Base-by-base conservation (phyloP, 2,329 filamentous ascomycete genomes). In the Aureobasidium sp. region DNA sequence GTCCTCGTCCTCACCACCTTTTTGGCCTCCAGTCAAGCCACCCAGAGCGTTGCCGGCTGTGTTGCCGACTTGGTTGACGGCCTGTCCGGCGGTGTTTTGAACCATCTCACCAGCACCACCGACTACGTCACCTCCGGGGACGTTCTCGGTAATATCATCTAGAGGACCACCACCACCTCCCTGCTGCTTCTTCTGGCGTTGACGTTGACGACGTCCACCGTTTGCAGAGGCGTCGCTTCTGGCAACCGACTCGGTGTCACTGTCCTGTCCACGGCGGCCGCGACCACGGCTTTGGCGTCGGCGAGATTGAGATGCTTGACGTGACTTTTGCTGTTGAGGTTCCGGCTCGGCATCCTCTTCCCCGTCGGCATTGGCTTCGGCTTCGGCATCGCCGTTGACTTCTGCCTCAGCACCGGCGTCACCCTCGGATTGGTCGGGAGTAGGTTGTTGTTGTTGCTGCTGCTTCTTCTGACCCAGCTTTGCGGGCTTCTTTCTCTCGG, bases 121-220 rank as follows among this genome's bases (percentile, higher is more conserved):
- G 38, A 78, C 71, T 8, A 74, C 68, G 53, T 80, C 76, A 37
- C 75, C 76, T 48, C 77, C 77, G 8, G 73, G 74, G 1, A 74
- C 62, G 47, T 71, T 66, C 62, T 83, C 79, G 54, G 76, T 75
- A 55, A 81, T 79, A 57, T 75, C 75, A 53, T 74, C 77, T 2
- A 82, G 73, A 1, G 75, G 75, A 8, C 76, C 73, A 47, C 68
- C 69, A 4, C 67, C 67, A n/a, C 61, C 68, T 27, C 69, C 70
- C 51, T 70, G 66, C 57, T 75, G 71, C 65, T 77, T 75, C 67
- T 76, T 71, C 62, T 71, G 62, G 53, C 74, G 70, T 61, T 80
- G 77, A 58, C 78, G 71, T 62, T 80, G 79, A 58, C 77, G 76
- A 57, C 79, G 77, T 54, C 79, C 79, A 56, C 76, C 76, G 35